phyloP scores from a whole-genome alignment of 2,329 filamentous ascomycete species.

The Cercospora sp. region DNA sequence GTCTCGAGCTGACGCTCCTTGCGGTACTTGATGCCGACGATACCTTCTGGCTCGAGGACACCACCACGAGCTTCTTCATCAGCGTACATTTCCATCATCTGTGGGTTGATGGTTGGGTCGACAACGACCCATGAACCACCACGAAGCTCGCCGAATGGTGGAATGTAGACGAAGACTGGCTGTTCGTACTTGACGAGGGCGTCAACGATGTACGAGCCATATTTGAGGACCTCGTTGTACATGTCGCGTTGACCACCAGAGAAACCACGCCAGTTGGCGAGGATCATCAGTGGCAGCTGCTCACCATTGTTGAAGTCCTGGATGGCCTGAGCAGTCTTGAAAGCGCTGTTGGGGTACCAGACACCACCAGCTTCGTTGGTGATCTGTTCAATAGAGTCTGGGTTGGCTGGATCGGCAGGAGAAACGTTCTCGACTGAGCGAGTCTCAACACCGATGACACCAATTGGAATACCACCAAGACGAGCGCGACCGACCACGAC shows the following conservation, averaged over 20 bases:
- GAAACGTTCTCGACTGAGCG: conserved; percentile 95
- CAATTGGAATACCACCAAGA: conserved; percentile 94
- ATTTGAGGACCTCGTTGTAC: conserved; percentile 99
- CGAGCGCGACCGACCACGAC: conserved; percentile 96
- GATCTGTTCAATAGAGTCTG: conserved; percentile 96
- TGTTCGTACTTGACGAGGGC: conserved; percentile 98
- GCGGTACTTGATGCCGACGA: conserved; percentile 97
- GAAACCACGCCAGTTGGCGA: conserved; percentile 99
- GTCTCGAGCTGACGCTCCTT: conserved; percentile 96
- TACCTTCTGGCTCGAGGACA: conserved; percentile 97
- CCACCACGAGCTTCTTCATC: conserved; percentile 92
- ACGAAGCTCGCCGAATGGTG: conserved; percentile 92
- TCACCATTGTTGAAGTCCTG: conserved; percentile 99
- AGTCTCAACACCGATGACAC: conserved; percentile 96
- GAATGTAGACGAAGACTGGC: conserved; percentile 98
- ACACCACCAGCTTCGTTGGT: conserved; percentile 95
- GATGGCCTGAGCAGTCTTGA: conserved; percentile 99
- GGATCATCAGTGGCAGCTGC: conserved; percentile 96
- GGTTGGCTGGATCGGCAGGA: conserved; percentile 94
- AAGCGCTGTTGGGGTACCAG: conserved; percentile 99
- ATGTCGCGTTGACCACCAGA: conserved; percentile 98
- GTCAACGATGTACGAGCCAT: conserved; percentile 98
- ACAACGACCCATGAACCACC: conserved; percentile 99
- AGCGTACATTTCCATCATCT: conserved; percentile 99
- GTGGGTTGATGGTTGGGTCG: conserved; percentile 95